Evolutionary conservation across 495 filamentous ascomycete species (phyloP).

Genomic region (Stereocaulon alpinum): DNA sequence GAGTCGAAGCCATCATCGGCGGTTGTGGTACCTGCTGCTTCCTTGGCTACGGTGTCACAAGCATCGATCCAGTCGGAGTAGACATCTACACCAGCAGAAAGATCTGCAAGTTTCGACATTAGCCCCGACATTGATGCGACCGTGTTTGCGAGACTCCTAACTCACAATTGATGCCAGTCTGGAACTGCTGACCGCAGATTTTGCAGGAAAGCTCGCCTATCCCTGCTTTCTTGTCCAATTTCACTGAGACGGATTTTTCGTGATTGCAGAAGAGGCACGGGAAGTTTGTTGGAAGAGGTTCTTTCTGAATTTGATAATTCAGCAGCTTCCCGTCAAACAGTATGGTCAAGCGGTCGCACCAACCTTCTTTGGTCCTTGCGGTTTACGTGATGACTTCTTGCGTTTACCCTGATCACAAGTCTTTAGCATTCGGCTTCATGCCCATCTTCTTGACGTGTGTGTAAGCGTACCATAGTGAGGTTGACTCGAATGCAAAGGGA

Average conservation of each 20-base stretch:
- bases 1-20: slow-evolving; percentile 34
- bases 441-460: neutral
- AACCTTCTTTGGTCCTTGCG: slow-evolving; percentile 76
- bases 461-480: slow-evolving; percentile 9
- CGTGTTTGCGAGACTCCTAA: slow-evolving; percentile 4
- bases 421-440: neutral
- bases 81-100: slow-evolving; percentile 84
- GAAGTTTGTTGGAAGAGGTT: slow-evolving; percentile 79
- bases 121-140: neutral
- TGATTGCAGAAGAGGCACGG: slow-evolving; percentile 98
- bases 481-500: neutral
- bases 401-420: slow-evolving; percentile 64
- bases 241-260: slow-evolving; percentile 78
- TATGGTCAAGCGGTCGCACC: slow-evolving; percentile 5
- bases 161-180: slow-evolving; percentile 87
- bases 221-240: slow-evolving; percentile 83
- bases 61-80: slow-evolving; percentile 98
- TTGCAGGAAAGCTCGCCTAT: slow-evolving; percentile 80
- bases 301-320: slow-evolving; percentile 44
- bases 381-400: slow-evolving; percentile 85
- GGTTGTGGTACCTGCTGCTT: slow-evolving; percentile 35
- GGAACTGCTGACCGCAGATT: slow-evolving; percentile 85
- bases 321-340: slow-evolving; percentile 3
- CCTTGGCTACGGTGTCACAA: slow-evolving; percentile 70
- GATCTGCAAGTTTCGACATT: slow-evolving; percentile 41